Evolutionary conservation across 164 flowering plant genomes (phyloP).

Genomic region (Kingdonia uniflora): DNA sequence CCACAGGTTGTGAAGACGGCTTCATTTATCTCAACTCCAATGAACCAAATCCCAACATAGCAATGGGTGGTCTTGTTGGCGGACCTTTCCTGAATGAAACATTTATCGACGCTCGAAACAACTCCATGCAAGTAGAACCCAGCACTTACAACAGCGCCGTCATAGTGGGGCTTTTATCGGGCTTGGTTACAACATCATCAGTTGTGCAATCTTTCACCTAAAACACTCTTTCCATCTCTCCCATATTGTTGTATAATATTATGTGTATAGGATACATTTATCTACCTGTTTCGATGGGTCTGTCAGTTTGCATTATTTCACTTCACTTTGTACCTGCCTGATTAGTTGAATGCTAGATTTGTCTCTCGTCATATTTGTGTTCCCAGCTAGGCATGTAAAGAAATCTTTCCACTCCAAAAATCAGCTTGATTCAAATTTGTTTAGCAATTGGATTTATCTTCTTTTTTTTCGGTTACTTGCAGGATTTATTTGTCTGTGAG

Average conservation of each 20-base stretch:
- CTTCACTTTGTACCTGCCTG: not conserved
- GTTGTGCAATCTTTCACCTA: not conserved
- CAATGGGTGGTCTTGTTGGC: not conserved
- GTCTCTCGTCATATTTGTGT: too few relatives aligned
- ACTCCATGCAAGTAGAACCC: not conserved
- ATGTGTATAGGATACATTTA: not conserved
- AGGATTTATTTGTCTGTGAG: too few relatives aligned
- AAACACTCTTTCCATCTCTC: not conserved
- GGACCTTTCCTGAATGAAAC: constrained; percentile 1
- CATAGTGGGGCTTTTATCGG: not conserved
- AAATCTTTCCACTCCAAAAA: too few relatives aligned
- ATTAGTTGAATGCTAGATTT: too few relatives aligned
- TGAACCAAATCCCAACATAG: not conserved
- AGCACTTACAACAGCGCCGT: not conserved
- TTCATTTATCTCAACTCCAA: not conserved
- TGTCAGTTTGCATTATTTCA: not conserved
- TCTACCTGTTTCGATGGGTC: not conserved
- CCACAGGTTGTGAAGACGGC: not conserved
- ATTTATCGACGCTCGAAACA: not conserved
- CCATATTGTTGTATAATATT: not conserved
- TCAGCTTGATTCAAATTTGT: too few relatives aligned
- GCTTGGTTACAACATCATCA: constrained; percentile 1
- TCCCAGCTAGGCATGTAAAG: too few relatives aligned
- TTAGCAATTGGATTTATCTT: too few relatives aligned
- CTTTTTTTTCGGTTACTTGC: too few relatives aligned